phyloP scores from a whole-genome alignment of 768 basidiomycete genomes.

The Boletus barrowsii region DNA sequence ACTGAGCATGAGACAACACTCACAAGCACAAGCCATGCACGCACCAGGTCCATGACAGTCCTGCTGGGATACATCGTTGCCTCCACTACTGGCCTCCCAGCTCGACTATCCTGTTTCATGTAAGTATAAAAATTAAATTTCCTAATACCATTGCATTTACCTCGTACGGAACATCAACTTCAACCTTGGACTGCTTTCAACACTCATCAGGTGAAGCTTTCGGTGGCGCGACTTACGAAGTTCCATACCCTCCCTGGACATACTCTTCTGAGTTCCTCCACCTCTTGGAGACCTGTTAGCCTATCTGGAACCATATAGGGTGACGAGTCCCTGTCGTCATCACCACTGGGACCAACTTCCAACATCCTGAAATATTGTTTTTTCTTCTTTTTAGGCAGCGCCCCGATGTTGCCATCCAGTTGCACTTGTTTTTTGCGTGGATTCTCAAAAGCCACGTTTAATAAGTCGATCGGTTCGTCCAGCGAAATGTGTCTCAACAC shows the following conservation, averaged over 20 bases:
- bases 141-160: constrained; percentile 37
- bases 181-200: constrained; percentile 50
- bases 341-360: neutral
- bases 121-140: neutral
- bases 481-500: constrained; percentile 60
- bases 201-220: neutral
- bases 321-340: constrained; percentile 11
- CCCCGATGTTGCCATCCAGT: constrained; percentile 44
- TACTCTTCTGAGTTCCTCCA: constrained; percentile 72
- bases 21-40: constrained; percentile 19
- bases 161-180: constrained; percentile 80
- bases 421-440: constrained; percentile 68
- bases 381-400: constrained; percentile 44
- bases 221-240: constrained; percentile 54
- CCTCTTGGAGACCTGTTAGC: constrained; percentile 70
- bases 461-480: constrained; percentile 83
- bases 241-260: constrained; percentile 86
- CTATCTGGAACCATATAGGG: constrained; percentile 88
- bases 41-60: constrained; percentile 90
- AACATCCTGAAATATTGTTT: constrained; percentile 24
- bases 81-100: constrained; percentile 52
- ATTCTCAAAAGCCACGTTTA: constrained; percentile 96
- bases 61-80: constrained; percentile 73
- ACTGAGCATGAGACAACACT: constrained; percentile 1
- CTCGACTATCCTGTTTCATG: constrained; percentile 59